These are phyloP conservation scores for Cadophora sp. DNA, from an alignment of 2,329 filamentous ascomycete genomes.

Conservation along the genomic window DNA sequence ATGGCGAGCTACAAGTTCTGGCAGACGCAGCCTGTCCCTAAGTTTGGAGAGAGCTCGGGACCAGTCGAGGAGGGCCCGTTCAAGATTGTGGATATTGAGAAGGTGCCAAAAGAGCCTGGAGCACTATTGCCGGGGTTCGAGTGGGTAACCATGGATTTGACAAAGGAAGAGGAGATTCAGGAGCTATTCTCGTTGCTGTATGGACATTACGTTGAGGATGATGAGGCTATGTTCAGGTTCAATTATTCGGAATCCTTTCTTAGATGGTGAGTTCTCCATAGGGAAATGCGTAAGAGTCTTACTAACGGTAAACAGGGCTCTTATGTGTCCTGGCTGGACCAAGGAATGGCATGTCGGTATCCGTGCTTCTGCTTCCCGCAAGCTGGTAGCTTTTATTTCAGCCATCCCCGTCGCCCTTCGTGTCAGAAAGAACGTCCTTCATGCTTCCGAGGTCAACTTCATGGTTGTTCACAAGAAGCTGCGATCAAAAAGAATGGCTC, in stretches of 20 bases:
- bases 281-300: background rate
- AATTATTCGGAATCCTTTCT: conserved; percentile 91
- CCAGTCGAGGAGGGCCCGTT: conserved; percentile 80
- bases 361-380: conserved; percentile 79
- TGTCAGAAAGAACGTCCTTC: conserved; percentile 76
- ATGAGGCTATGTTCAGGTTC: conserved; percentile 96
- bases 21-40: conserved; percentile 94
- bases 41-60: conserved; percentile 70
- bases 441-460: conserved; percentile 95
- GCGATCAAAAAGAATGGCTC: conserved; percentile 87
- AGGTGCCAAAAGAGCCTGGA: conserved; percentile 79
- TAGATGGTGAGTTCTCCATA: conserved; percentile 69
- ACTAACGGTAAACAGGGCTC: conserved; percentile 66
- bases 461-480: conserved; percentile 98
- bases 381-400: conserved; percentile 94
- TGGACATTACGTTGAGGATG: conserved; percentile 96
- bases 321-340: conserved; percentile 93
- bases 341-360: conserved; percentile 96
- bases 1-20: conserved; percentile 99
- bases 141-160: conserved; percentile 91
- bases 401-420: conserved; percentile 86
- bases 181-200: conserved; percentile 93
- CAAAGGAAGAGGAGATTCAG: conserved; percentile 76
- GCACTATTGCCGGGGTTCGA: conserved; percentile 84
- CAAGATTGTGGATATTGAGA: conserved; percentile 77